Conservation (phyloP, 768 basidiomycete genomes). For the Phlebiopsis flavidoalba region DNA sequence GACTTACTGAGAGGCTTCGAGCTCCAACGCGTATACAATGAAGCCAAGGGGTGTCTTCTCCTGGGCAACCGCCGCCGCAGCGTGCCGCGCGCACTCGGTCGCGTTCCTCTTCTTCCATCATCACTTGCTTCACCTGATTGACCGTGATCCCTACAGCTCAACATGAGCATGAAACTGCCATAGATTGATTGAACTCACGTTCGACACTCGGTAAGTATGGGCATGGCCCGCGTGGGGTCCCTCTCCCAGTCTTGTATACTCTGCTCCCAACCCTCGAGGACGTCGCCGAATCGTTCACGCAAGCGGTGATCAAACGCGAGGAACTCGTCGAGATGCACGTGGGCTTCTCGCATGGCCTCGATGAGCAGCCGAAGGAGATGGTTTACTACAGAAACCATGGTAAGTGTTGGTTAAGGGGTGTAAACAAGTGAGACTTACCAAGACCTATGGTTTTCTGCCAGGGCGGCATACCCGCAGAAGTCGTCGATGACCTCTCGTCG, state of each 20-base stretch:
- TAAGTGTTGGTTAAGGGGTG: no score
- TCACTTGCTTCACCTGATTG: no score
- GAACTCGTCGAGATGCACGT: not conserved
- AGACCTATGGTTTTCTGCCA: not conserved
- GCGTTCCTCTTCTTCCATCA: no score
- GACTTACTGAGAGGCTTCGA: not conserved
- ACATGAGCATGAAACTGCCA: no score
- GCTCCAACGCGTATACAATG: not conserved
- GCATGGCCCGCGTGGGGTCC: no score
- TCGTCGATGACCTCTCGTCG: constrained; percentile 16
- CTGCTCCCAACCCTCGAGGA: no score
- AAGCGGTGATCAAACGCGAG: not conserved
- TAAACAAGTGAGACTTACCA: no score
- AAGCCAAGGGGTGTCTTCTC: not conserved
- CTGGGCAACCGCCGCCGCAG: not conserved
- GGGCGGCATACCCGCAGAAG: constrained; percentile 11
- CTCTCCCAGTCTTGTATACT: no score
- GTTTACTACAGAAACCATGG: not conserved
- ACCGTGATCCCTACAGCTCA: no score
- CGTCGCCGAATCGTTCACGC: not conserved
- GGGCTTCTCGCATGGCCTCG: not conserved
- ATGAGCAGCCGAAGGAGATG: not conserved
- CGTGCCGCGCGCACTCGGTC: no score
- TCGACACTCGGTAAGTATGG: no score
- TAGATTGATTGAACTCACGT: no score